Evolutionary conservation across 2,329 filamentous ascomycete genomes (phyloP).

Genomic region (Microsporum ferrugineum): DNA sequence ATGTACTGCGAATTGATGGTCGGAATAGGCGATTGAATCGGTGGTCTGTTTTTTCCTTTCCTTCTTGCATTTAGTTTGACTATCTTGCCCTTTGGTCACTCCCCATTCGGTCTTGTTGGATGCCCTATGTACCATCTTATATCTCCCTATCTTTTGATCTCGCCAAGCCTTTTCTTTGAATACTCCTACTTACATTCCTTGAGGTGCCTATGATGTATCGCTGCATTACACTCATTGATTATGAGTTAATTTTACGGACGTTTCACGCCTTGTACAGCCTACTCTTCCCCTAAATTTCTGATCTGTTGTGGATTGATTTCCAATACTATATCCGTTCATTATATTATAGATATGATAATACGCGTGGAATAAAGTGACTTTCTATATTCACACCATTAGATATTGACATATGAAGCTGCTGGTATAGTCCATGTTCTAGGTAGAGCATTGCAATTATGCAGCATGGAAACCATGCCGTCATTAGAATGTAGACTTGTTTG

Average conservation of each 20-base stretch:
- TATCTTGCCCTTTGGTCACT: neutral
- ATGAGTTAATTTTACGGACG: neutral
- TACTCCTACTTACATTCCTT: neutral
- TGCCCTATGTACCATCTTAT: neutral
- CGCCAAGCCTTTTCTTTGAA: neutral
- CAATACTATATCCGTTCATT: neutral
- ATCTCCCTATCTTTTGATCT: neutral
- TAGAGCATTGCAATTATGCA: neutral
- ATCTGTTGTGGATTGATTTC: neutral
- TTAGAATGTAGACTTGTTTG: neutral
- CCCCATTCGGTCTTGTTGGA: neutral
- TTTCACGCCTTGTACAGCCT: neutral
- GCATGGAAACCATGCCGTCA: neutral
- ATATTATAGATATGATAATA: neutral
- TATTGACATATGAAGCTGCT: neutral
- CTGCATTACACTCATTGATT: neutral
- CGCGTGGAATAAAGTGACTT: neutral
- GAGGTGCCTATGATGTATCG: neutral
- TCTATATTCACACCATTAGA: neutral
- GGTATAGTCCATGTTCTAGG: neutral
- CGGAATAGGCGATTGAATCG: conserved; percentile 4
- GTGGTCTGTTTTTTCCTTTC: neutral
- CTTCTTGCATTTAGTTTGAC: neutral
- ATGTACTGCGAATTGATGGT: conserved; percentile 2
- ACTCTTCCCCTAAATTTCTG: neutral